Conservation (phyloP, 768 basidiomycete genomes). For the Boletus bicolor region DNA sequence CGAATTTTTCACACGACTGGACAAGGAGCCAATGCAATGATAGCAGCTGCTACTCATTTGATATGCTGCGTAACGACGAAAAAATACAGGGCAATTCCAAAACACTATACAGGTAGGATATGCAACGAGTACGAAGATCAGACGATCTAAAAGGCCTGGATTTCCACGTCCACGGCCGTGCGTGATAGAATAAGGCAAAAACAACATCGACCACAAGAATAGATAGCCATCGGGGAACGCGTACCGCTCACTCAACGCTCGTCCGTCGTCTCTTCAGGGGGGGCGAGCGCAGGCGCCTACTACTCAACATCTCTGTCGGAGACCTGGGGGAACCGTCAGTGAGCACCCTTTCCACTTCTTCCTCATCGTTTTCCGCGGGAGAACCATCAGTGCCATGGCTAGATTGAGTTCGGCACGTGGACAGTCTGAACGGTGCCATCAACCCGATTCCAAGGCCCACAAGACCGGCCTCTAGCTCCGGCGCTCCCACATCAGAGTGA, state of each 20-base stretch:
- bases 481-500: slow-evolving; percentile 16
- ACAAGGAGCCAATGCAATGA: neutral
- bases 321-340: slow-evolving; percentile 21
- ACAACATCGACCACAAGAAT: slow-evolving; percentile 18
- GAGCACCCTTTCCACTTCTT: slow-evolving; percentile 34
- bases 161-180: slow-evolving; percentile 7
- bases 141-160: neutral
- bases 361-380: slow-evolving; percentile 29
- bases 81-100: slow-evolving; percentile 29
- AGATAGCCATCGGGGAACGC: slow-evolving; percentile 25
- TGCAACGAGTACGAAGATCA: slow-evolving; percentile 13
- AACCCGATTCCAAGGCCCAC: slow-evolving; percentile 42
- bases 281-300: slow-evolving; percentile 30
- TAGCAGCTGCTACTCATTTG: slow-evolving; percentile 5
- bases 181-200: slow-evolving; percentile 12
- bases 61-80: neutral
- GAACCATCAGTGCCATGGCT: slow-evolving; percentile 7
- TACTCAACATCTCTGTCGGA: slow-evolving; percentile 21
- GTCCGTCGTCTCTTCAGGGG: slow-evolving; percentile 54
- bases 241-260: slow-evolving; percentile 17
- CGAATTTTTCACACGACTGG: slow-evolving; percentile 25
- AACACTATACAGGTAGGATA: slow-evolving; percentile 35
- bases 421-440: slow-evolving; percentile 52
- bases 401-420: slow-evolving; percentile 35
- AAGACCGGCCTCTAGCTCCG: slow-evolving; percentile 33